These are phyloP conservation scores for Vitis rupestris DNA, from an alignment of 164 flowering plant genomes.

Conservation along the genomic window DNA sequence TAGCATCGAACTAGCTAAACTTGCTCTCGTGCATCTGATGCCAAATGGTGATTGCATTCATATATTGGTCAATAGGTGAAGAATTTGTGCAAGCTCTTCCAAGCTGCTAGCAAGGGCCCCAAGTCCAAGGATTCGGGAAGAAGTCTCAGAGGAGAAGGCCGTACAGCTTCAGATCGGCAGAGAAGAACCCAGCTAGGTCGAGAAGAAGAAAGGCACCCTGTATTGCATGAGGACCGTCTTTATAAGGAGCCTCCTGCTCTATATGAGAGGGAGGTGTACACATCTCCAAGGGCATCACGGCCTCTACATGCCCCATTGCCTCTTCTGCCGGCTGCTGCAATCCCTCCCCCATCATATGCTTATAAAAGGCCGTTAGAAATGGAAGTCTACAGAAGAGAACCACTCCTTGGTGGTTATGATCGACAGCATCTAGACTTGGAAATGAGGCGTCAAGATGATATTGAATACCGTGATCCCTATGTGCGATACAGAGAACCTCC, in stretches of 20 bases:
- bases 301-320: slow-evolving; percentile 6
- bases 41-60: not conserved
- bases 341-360: slow-evolving; percentile 21
- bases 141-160: slow-evolving; percentile 5
- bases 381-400: slow-evolving; percentile 20
- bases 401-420: slow-evolving; percentile 18
- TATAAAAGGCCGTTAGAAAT: slow-evolving; percentile 23
- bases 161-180: slow-evolving; percentile 6
- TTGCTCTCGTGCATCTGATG: not conserved
- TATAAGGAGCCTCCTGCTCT: slow-evolving; percentile 3
- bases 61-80: slow-evolving; percentile 37
- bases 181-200: slow-evolving; percentile 7
- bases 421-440: slow-evolving; percentile 13
- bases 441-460: slow-evolving; percentile 18
- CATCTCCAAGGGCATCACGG: slow-evolving; percentile 10
- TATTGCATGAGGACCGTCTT: slow-evolving; percentile 4
- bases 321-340: slow-evolving; percentile 1
- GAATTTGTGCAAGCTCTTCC: slow-evolving; percentile 50
- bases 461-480: slow-evolving; percentile 15
- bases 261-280: slow-evolving; percentile 21
- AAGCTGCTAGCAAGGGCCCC: slow-evolving; percentile 12
- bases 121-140: slow-evolving; percentile 16
- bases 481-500: slow-evolving; percentile 8
- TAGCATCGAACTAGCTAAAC: not conserved
- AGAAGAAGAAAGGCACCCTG: slow-evolving; percentile 16